These are phyloP conservation scores for Euptelea pleiosperma DNA, from an alignment of 164 flowering plant genomes.

Conservation along the genomic window DNA sequence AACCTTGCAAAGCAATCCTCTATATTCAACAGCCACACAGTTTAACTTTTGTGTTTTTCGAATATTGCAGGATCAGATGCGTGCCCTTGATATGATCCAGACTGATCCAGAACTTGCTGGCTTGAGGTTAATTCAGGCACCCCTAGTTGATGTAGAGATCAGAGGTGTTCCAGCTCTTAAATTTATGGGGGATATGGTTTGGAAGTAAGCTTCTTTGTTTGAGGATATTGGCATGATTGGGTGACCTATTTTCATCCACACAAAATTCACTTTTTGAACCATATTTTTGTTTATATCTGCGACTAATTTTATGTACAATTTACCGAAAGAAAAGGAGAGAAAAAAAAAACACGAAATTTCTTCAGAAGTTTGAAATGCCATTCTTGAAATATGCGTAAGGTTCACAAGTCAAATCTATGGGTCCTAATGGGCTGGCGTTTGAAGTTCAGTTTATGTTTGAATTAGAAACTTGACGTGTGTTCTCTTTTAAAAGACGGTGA, in stretches of 20 bases:
- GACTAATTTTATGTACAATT: too few relatives aligned
- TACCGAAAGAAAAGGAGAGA: too few relatives aligned
- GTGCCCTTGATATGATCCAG: conserved; percentile 77
- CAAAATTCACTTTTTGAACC: neutral
- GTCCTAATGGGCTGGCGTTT: too few relatives aligned
- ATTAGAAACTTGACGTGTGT: too few relatives aligned
- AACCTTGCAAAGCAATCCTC: too few relatives aligned
- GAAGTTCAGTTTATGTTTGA: too few relatives aligned
- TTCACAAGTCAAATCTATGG: too few relatives aligned
- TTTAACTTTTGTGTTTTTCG: neutral
- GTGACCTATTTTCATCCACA: conserved; percentile 3
- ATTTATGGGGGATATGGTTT: conserved; percentile 84
- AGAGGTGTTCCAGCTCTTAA: conserved; percentile 96
- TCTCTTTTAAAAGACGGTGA: too few relatives aligned
- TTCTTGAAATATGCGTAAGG: too few relatives aligned
- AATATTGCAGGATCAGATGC: conserved; percentile 55
- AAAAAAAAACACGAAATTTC: too few relatives aligned
- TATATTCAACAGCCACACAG: neutral
- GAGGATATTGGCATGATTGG: conserved; percentile 4
- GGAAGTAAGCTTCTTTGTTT: conserved; percentile 57
- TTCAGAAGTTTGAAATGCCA: too few relatives aligned
- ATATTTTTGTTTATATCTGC: neutral
- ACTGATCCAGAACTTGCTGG: conserved; percentile 67
- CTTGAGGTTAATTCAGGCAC: conserved; percentile 75
- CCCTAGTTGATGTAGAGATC: conserved; percentile 95